These are phyloP conservation scores for Hortaea werneckii DNA, from an alignment of 2,329 filamentous ascomycete genomes.

Conservation along the genomic window DNA sequence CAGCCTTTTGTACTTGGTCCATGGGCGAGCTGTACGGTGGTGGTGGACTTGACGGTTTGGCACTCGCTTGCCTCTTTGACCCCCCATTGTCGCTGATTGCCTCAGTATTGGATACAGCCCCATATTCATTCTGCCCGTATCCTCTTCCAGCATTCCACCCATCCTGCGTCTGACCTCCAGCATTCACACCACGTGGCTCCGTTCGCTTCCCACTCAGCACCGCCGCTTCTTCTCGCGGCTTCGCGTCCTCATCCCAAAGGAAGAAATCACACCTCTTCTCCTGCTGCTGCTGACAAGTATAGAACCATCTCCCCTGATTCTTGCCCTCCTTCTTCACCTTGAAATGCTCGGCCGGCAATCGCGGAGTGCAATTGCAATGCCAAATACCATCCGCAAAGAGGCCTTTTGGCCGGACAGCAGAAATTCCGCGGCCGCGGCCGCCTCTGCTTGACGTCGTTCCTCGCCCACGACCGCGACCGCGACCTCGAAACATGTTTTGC, in stretches of 20 bases:
- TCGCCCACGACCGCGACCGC: background rate
- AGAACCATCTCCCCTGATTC: conserved; percentile 45
- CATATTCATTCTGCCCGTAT: background rate
- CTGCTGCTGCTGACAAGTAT: conserved; percentile 45
- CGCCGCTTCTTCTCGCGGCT: conserved; percentile 36
- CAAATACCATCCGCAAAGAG: conserved; percentile 30
- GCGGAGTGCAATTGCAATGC: conserved; percentile 47
- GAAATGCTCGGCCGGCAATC: conserved; percentile 44
- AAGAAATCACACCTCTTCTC: conserved; percentile 47
- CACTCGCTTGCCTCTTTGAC: background rate
- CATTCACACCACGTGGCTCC: conserved; percentile 1
- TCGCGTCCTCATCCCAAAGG: conserved; percentile 47
- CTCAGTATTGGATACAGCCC: background rate
- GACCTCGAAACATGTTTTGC: conserved; percentile 4
- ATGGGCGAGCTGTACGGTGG: background rate
- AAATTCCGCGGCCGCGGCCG: background rate
- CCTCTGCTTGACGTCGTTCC: background rate
- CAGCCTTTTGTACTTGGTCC: conserved; percentile 7
- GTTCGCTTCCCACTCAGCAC: conserved; percentile 25
- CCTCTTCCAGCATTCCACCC: conserved; percentile 18
- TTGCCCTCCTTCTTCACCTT: conserved; percentile 47
- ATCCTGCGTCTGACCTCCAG: conserved; percentile 11
- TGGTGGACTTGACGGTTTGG: conserved; percentile 5
- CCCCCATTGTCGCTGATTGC: conserved; percentile 6
- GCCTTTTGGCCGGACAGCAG: conserved; percentile 9